Base-by-base conservation (phyloP, 192 early-diverging fungal genomes). In the Polychytrium aggregatum region DNA sequence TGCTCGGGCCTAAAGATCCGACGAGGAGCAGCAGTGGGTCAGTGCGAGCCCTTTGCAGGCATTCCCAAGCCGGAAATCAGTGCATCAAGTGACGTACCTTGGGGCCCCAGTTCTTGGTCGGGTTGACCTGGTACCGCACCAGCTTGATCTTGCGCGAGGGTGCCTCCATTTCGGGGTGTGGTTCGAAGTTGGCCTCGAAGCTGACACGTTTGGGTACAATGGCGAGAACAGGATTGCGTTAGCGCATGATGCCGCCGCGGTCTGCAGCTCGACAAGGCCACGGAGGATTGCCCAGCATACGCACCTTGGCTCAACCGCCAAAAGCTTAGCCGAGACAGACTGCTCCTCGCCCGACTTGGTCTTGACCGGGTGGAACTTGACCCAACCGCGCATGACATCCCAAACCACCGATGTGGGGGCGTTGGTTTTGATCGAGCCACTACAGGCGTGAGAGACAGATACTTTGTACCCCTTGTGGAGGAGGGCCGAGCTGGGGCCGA, bases 31-130 rank as follows among this genome's bases (percentile, higher is more conserved):
- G n/a, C n/a, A n/a, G n/a, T n/a, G n/a, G n/a, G n/a, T n/a, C n/a
- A n/a, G n/a, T n/a, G n/a, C n/a, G n/a, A n/a, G n/a, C n/a, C n/a
- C n/a, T n/a, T n/a, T n/a, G n/a, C n/a, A n/a, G n/a, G n/a, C n/a
- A n/a, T n/a, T n/a, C n/a, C n/a, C n/a, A n/a, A n/a, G n/a, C n/a
- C n/a, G n/a, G n/a, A n/a, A n/a, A n/a, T n/a, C n/a, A n/a, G n/a
- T n/a, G n/a, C n/a, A n/a, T n/a, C n/a, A n/a, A n/a, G n/a, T n/a
- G n/a, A n/a, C n/a, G n/a, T n/a, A 53, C 87, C 62, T 92, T 94
- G 34, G 97, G 97, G 0, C 97, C 97, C 97, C 97, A 99, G 64
- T 87, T 79, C 48, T 83, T 82, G 20, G 82, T 80, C n/a, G 97
- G 97, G 55, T 99, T 99, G 47, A 85, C 65, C 59, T 98, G 94